Base-by-base conservation (phyloP, 2,329 filamentous ascomycete species). In the Ophiostoma sp. region DNA sequence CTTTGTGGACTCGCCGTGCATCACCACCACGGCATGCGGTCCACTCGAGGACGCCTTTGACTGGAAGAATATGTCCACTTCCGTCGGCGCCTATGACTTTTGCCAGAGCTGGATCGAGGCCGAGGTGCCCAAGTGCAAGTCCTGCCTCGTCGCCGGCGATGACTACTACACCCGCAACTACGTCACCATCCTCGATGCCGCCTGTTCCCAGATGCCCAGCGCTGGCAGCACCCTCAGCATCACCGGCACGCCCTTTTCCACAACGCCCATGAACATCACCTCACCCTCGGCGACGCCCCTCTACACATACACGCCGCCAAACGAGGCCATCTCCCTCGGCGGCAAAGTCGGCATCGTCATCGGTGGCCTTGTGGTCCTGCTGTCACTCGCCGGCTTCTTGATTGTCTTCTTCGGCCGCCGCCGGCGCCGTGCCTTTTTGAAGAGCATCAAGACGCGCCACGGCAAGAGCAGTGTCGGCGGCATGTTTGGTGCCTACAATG, bases 301-400 rank as follows among this genome's bases (percentile, higher is more conserved):
- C 0, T 76, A 83, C 44, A 77, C 78, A 0, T 76, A 83, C n/a
- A 72, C 80, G 57, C 78, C 80, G 0, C 76, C 80, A 39, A 81
- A 82, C 75, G 82, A 83, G 0, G 80, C 84, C 0, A 76, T 89
- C 8, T 81, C 78, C 1, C 78, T 88, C 1, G 85, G 83, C 4
- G 84, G 81, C 15, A 85, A 87, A 69, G 85, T 88, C 0, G 87
- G 86, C 72, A 85, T 89, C 68, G 85, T 82, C 17, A 79, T 86
- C 31, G 86, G 82, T 5, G 82, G 80, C 0, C 73, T 89, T 0
- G 79, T 82, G 7, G 68, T 85, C 0, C 20, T 87, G 4, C 79
- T 89, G 3, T 76, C 79, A 8, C 15, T 84, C 1, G 73, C 79
- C 10, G 87, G 87, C 11, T 85, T 82, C 75, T 80, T 79, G 70